Evolutionary conservation across 805 yeast genomes (phyloP).

Genomic region (Kazachstania kunashirensis): DNA sequence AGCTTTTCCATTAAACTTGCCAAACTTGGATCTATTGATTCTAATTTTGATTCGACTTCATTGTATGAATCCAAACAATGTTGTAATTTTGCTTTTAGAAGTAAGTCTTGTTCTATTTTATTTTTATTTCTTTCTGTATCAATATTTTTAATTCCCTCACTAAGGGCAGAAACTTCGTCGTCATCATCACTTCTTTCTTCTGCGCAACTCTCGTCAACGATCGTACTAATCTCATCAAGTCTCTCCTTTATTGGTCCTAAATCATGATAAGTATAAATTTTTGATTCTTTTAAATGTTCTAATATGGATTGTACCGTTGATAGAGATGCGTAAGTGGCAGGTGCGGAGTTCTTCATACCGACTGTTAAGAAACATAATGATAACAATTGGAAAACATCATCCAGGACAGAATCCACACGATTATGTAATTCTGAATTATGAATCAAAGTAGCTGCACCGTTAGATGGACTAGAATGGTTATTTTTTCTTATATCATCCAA

Average conservation of each 20-base stretch:
- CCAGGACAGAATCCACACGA: slow-evolving; percentile 63
- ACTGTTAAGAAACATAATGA: slow-evolving; percentile 85
- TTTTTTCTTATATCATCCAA: slow-evolving; percentile 44
- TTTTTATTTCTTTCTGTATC: slow-evolving; percentile 30
- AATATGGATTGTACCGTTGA: slow-evolving; percentile 78
- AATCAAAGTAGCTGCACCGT: slow-evolving; percentile 20
- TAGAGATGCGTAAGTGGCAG: slow-evolving; percentile 86
- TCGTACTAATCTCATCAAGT: slow-evolving; percentile 55
- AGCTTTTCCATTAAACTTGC: slow-evolving; percentile 47
- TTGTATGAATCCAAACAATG: slow-evolving; percentile 51
- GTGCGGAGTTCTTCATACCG: slow-evolving; percentile 82
- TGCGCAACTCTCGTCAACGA: slow-evolving; percentile 38
- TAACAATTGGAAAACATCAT: slow-evolving; percentile 81
- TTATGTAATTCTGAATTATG: slow-evolving; percentile 28
- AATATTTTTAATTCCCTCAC: slow-evolving; percentile 12
- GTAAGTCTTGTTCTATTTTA: slow-evolving; percentile 46
- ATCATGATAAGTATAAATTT: slow-evolving; percentile 77
- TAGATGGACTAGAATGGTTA: slow-evolving; percentile 18
- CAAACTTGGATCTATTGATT: slow-evolving; percentile 43
- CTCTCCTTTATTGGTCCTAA: slow-evolving; percentile 67
- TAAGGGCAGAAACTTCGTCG: slow-evolving; percentile 10
- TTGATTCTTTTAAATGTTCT: slow-evolving; percentile 72
- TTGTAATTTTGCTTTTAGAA: slow-evolving; percentile 56
- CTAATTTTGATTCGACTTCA: slow-evolving; percentile 47
- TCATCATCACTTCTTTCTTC: slow-evolving; percentile 10